Evolutionary conservation across 1,139 yeast genomes (phyloP), one percentile per base, ranked within the genome.

Genomic region (Trichomonascaceae sp.): DNA sequence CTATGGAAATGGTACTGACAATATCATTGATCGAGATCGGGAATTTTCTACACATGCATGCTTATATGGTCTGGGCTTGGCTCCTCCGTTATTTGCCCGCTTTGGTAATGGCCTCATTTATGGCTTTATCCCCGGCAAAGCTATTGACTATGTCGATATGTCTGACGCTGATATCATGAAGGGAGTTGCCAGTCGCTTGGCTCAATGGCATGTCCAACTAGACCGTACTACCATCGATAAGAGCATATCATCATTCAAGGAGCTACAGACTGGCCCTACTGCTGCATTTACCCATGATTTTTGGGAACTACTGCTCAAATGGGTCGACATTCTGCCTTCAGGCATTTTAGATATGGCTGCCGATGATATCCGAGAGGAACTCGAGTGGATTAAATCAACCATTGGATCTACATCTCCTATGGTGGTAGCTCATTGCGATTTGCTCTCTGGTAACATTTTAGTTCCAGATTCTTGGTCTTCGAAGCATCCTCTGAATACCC

Each of bases 71-170:
- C 74, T 83, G 45, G 72, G 75, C 8, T 75, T 87, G 59, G 95
- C 95, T 0, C 90, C 95, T 0, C 77, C 83, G 1, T 78, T 87
- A 30, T 80, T 79, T 64, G 85, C 88, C 3, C 71, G 88, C 49
- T 85, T 86, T 64, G 80, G 81, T 43, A 87, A 87, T 66, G 95
- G 95, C 0, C 74, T 87, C 52, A 78, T 87, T 13, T 87, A 87
- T 64, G 91, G 88, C 12, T 87, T 72, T 63, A 73, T 85, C 5
- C 80, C 82, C 0, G 95, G 95, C 10, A 70, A 85, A 45, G 78
- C 90, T 1, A 71, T 85, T 24, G 73, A 77, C n/a, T 79, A 83
- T 18, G 70, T 71, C 18, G 87, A 85, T 60, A 71, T 86, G 56
- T 71, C 79, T 50, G 66, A 76, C 52, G 73, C 73, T 2, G 62